phyloP scores from a whole-genome alignment of 2,329 filamentous ascomycete species.

The Alternaria sp. region DNA sequence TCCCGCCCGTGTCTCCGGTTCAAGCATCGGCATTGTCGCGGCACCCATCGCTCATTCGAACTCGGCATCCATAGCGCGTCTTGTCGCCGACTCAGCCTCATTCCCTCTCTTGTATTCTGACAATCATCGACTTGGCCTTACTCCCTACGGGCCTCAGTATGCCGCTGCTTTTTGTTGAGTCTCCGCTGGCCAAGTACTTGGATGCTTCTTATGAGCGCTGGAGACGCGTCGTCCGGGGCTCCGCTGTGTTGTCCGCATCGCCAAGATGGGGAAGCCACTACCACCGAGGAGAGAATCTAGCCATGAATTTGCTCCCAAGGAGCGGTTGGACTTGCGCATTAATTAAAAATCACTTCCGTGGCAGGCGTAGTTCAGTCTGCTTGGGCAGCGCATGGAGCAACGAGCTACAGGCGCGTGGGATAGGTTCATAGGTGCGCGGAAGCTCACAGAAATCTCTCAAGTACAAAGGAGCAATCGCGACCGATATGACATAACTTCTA shows the following conservation, averaged over 20 bases:
- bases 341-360: neutral
- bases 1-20: constrained; percentile 1
- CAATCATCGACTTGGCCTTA: constrained; percentile 6
- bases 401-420: neutral
- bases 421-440: neutral
- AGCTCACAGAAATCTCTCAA: neutral
- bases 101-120: neutral
- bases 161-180: neutral
- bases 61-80: constrained; percentile 7
- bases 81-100: constrained; percentile 16
- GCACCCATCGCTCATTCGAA: constrained; percentile 11
- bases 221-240: constrained; percentile 6
- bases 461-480: neutral
- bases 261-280: neutral
- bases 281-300: neutral
- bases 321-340: neutral
- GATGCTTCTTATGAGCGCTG: neutral
- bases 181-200: neutral
- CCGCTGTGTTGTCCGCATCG: neutral
- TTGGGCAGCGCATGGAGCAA: neutral
- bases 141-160: neutral
- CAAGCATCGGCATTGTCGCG: constrained; percentile 11
- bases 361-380: neutral
- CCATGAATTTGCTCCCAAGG: neutral
- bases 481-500: neutral